Evolutionary conservation across 805 yeast species (phyloP).

Genomic region (Candida palmyrensis): DNA sequence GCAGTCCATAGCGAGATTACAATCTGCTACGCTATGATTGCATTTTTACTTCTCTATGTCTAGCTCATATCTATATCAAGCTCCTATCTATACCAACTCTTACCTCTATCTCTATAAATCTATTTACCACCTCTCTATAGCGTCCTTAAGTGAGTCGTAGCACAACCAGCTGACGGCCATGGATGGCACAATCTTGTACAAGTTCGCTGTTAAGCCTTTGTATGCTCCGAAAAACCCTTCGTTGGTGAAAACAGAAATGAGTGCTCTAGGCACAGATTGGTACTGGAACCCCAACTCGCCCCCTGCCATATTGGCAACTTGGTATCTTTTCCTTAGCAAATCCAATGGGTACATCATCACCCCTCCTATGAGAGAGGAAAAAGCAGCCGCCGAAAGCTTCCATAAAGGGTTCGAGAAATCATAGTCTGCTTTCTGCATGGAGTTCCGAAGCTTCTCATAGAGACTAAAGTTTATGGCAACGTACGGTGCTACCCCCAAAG

Average conservation of each 20-base stretch:
- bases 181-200: constrained; percentile 87
- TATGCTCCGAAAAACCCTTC: constrained; percentile 76
- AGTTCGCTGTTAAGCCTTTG: constrained; percentile 72
- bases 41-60: no score
- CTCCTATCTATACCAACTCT: not conserved
- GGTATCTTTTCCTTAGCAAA: constrained; percentile 81
- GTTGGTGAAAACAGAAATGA: constrained; percentile 56
- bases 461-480: constrained; percentile 90
- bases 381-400: constrained; percentile 74
- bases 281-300: constrained; percentile 80
- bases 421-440: constrained; percentile 31
- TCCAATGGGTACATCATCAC: constrained; percentile 90
- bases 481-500: constrained; percentile 92
- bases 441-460: constrained; percentile 74
- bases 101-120: not conserved
- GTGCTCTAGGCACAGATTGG: constrained; percentile 69
- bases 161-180: constrained; percentile 96
- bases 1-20: no score
- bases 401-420: constrained; percentile 38
- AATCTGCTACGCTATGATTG: no score
- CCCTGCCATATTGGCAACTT: constrained; percentile 78
- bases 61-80: no score
- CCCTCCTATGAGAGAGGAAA: constrained; percentile 87
- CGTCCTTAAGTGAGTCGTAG: constrained; percentile 63
- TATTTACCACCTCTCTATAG: constrained; percentile 25